Evolutionary conservation across 1,139 yeast genomes (phyloP), one percentile per base, ranked within the genome.

Genomic region (Eremothecium cymbalariae): DNA sequence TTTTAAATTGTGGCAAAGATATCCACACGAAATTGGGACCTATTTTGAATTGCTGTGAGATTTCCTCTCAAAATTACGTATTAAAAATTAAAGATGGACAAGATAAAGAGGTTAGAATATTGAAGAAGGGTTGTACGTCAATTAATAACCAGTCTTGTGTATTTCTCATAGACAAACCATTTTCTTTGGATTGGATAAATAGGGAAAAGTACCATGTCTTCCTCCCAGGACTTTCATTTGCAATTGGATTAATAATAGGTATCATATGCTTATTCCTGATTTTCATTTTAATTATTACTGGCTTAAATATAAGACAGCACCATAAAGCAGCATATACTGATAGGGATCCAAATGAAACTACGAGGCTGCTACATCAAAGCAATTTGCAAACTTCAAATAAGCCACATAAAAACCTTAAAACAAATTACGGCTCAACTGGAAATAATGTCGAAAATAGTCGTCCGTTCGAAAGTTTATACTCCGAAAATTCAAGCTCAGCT

Each of bases 91-190:
- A 34, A 31, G 42, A 75, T 37, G 80, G 81, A 11, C 63, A 65
- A 34, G 80, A 77, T 32, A 79, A 73, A 45, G 85, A 79, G 45
- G 81, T 82, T 0, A 64, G 77, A 34, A 62, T 86, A 6, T 43
- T 80, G 15, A 68, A 73, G 18, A 74, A 72, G 47, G 96, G 95
- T 1, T 77, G 88, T 47, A 68, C 86, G 0, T 64, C 74, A 7
- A 53, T 60, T 13, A 45, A 45, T 8, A 43, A 50, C 12, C 50
- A 58, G 1, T 62, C 78, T 1, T 84, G 95, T 40, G 74, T 86
- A 2, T 72, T 84, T 39, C 59, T 81, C 13, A 64, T 85, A 20
- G 95, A 86, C 47, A 65, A 76, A 35, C 88, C 90, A 4, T 61
- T 77, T 11, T 63, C 72, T 8, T 71, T 79, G 4, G 54, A 57